phyloP scores from a whole-genome alignment of 805 yeast species.

The Komagataella mondaviorum region DNA sequence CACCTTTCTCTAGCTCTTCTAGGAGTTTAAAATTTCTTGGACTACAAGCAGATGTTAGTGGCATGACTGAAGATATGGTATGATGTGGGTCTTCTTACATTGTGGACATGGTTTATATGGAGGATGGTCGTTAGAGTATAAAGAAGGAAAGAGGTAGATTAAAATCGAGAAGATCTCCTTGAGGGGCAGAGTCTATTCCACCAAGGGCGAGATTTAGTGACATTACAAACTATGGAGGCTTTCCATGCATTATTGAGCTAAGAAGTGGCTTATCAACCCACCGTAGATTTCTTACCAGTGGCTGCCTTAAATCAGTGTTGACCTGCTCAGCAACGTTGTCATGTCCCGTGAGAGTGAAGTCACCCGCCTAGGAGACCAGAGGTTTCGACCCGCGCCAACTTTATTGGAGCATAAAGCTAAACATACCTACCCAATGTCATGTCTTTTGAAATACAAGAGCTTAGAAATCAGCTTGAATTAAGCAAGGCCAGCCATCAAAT shows the following conservation, averaged over 20 bases:
- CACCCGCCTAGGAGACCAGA: not conserved
- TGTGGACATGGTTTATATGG: not conserved
- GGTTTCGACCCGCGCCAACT: not conserved
- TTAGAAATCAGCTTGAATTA: not conserved
- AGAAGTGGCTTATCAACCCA: not conserved
- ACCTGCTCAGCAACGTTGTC: no score
- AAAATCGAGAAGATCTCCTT: not conserved
- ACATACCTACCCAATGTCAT: not conserved
- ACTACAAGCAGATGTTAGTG: conserved; percentile 15
- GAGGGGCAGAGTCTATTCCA: not conserved
- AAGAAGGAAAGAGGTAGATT: not conserved
- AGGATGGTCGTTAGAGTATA: not conserved
- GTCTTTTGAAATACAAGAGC: not conserved
- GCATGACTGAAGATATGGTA: not conserved
- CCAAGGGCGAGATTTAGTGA: not conserved
- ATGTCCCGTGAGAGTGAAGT: not conserved
- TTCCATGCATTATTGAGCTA: not conserved
- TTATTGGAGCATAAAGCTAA: no score
- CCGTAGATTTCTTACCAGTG: no score
- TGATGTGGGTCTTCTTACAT: not conserved
- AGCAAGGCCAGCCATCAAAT: not conserved
- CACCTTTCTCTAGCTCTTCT: conserved; percentile 97
- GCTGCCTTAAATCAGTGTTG: no score
- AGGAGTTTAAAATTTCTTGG: conserved; percentile 92
- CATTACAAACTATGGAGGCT: not conserved